Conservation (phyloP, 176 grass and related monocot species). For the Hordeum vulgare region MorexV3_pseudomolecules_assembly NC_058523.1:400130595-400131094, state of each 20-base stretch:
- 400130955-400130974: slow-evolving; percentile 76
- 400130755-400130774: slow-evolving; percentile 48
- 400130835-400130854: slow-evolving; percentile 90
- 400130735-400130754: slow-evolving; percentile 71
- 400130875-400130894: background rate
- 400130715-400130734: slow-evolving; percentile 72
- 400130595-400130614: slow-evolving; percentile 68
- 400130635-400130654: slow-evolving; percentile 91
- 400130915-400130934: background rate
- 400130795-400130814: slow-evolving; percentile 76
- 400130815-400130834: slow-evolving; percentile 43
- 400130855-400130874: slow-evolving; percentile 27
- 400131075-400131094: background rate
- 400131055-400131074: background rate
- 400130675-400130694: slow-evolving; percentile 70
- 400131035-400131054: background rate
- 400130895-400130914: background rate
- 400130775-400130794: slow-evolving; percentile 63
- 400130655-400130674: slow-evolving; percentile 68
- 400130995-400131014: slow-evolving; percentile 71
- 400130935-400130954: slow-evolving; percentile 79
- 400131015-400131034: slow-evolving; percentile 63
- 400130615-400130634: slow-evolving; percentile 83
- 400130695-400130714: slow-evolving; percentile 49
- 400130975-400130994: slow-evolving; percentile 72